A percentile compares a stretch with the other conserved stretches of the same genome.
These are phyloP conservation scores for Curvularia sp. DNA, from an alignment of 2,329 filamentous ascomycete species.

Conservation along the genomic window DNA sequence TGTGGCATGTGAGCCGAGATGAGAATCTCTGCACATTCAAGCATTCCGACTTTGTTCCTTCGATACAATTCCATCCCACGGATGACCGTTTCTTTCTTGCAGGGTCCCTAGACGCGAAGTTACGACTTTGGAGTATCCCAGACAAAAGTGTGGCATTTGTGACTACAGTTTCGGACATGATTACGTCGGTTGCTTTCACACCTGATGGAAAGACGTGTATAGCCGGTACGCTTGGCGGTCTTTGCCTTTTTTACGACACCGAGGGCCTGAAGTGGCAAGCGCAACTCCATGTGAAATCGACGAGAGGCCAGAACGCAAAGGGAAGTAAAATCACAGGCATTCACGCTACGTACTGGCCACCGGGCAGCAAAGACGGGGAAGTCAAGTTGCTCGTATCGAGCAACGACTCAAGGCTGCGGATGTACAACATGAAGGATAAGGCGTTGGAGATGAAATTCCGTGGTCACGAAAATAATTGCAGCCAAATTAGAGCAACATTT, in stretches of 20 bases:
- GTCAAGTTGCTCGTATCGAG: conserved; percentile 89
- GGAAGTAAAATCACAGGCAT: conserved; percentile 98
- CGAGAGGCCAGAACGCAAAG: conserved; percentile 90
- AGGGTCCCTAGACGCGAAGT: conserved; percentile 85
- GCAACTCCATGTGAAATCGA: conserved; percentile 92
- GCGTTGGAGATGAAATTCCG: conserved; percentile 87
- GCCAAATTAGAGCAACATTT: conserved; percentile 88
- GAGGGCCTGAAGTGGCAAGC: conserved; percentile 84
- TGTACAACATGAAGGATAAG: conserved; percentile 89
- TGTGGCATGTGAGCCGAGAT: conserved; percentile 87
- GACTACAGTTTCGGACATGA: conserved; percentile 79
- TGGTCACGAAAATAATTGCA: conserved; percentile 87
- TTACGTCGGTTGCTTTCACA: conserved; percentile 92
- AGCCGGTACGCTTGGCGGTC: conserved; percentile 82
- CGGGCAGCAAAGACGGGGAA: conserved; percentile 66
- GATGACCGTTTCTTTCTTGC: conserved; percentile 98
- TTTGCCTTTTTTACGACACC: conserved; percentile 91
- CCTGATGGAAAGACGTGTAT: conserved; percentile 91
- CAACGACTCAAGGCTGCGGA: conserved; percentile 88
- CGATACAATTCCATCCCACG: conserved; percentile 89
- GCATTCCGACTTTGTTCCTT: conserved; percentile 93
- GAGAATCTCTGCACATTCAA: conserved; percentile 95
- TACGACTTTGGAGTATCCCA: conserved; percentile 95
- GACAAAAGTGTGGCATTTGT: conserved; percentile 92
- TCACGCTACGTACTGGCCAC: conserved; percentile 71